Base-by-base conservation (phyloP, 2,329 filamentous ascomycete species). In the Fulvia fulva region DNA sequence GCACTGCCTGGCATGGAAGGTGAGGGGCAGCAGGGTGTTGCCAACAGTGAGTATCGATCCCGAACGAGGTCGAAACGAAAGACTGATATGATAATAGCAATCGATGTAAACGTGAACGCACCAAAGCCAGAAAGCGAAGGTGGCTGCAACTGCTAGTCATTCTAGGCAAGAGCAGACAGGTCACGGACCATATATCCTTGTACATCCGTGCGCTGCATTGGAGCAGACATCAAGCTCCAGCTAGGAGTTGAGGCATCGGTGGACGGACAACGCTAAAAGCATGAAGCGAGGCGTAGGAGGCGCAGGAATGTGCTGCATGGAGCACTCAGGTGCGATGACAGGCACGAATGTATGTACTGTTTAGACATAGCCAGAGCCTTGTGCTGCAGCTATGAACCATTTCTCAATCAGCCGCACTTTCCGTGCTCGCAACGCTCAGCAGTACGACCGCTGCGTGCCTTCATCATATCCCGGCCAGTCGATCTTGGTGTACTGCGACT, bases 1-100 rank as follows among this genome's bases (percentile, higher is more conserved):
- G 94, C 95, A 37, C 80, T 99, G 68, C 94, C 94, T 7, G 94
- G 94, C 22, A 97, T 99, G 94, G 94, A 99, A 75, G 91, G 91
- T 14, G 87, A 91, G 66, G 89, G 91, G 65, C 86, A 87, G 67
- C 87, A 88, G 67, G 87, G 86, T 60, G 87, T 90, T 67, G 84
- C 80, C 75, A 90, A 93, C 78, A 96, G 90, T 94, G 80, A 70
- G 88, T 84, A 12, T 51, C 14, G 5, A 28, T 11, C 37, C 45
- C 50, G 19, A n/a, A 47, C 6, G 45, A n/a, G 16, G 5, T 8
- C 51, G 54, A 47, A 25, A 26, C 6, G 41, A 47, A 23, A 59
- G 55, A n/a, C 67, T 70, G 55, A 69, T 59, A n/a, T 30, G 14
- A 45, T 11, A 21, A 22, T 59, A 72, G 70, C 69, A 52, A 73